A percentile compares a stretch with the other conserved stretches of the same genome.
Conservation (phyloP, 371 early-diverging fungal genomes). For the Mortierella sp. region DNA sequence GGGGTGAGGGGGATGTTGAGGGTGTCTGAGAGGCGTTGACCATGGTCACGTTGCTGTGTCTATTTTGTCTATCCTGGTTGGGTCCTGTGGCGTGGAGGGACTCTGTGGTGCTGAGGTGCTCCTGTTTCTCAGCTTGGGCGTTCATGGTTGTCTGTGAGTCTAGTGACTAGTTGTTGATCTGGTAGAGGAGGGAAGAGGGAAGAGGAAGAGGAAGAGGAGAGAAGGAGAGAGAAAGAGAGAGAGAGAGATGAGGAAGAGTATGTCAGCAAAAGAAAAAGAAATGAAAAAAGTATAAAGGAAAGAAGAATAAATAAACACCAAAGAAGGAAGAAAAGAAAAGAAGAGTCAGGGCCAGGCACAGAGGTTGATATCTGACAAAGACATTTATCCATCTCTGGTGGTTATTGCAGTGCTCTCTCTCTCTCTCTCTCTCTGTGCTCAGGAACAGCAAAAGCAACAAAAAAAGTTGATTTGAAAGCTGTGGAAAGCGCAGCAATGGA, state of each 20-base stretch:
- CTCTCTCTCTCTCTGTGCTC: too few species aligned
- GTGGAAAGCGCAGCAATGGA: slow-evolving; percentile 5
- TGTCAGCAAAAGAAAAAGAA: background rate
- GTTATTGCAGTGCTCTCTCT: too few species aligned
- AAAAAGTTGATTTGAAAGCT: background rate
- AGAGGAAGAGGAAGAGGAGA: background rate
- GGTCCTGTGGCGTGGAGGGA: background rate
- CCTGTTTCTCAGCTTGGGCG: slow-evolving; percentile 31
- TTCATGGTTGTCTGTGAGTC: slow-evolving; percentile 1
- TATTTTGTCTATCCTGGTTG: slow-evolving; percentile 11
- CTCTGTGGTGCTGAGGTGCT: slow-evolving; percentile 36
- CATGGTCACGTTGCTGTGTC: slow-evolving; percentile 38
- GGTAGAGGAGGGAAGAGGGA: background rate
- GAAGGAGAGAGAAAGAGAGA: too few species aligned
- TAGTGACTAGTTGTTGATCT: background rate
- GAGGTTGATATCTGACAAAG: background rate
- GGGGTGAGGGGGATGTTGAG: slow-evolving; percentile 9
- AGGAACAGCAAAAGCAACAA: background rate
- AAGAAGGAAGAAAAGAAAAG: background rate
- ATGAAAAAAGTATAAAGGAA: background rate
- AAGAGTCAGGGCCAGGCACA: background rate
- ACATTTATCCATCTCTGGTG: too few species aligned
- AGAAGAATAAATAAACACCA: background rate
- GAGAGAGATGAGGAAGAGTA: background rate
- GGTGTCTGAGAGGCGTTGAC: background rate